phyloP scores from a whole-genome alignment of 495 filamentous ascomycete species.

The Penicillium angulare region DNA sequence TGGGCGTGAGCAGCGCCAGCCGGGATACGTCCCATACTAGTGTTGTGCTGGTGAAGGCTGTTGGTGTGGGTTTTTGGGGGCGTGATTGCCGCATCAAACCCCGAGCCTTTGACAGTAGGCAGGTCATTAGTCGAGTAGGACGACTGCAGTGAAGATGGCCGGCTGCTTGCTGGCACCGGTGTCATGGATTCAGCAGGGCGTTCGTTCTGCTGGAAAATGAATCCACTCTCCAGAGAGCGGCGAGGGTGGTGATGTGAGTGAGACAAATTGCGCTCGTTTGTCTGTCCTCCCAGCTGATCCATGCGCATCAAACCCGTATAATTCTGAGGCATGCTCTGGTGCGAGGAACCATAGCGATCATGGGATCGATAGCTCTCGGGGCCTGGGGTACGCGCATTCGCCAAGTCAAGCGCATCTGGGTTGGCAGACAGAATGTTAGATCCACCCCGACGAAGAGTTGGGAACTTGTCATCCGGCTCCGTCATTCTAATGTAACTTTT shows the following conservation, averaged over 20 bases:
- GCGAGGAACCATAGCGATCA: conserved; percentile 72
- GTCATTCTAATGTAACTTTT: conserved; percentile 72
- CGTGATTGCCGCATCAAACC: conserved; percentile 50
- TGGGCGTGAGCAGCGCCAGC: conserved; percentile 56
- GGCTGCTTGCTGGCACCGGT: conserved; percentile 22
- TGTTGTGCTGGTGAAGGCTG: conserved; percentile 81
- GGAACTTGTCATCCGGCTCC: conserved; percentile 77
- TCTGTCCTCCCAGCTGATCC: conserved; percentile 28
- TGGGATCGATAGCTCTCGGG: conserved; percentile 64
- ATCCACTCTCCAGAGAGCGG: conserved; percentile 57
- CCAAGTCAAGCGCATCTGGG: conserved; percentile 78
- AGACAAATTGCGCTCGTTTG: conserved; percentile 18
- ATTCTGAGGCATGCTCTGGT: conserved; percentile 77
- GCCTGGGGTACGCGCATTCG: conserved; percentile 65
- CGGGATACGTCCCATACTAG: conserved; percentile 75
- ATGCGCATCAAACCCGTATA: conserved; percentile 38
- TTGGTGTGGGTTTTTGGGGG: conserved; percentile 64
- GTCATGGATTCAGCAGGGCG: conserved; percentile 25
- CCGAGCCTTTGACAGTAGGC: conserved; percentile 73
- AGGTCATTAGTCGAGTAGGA: conserved; percentile 91
- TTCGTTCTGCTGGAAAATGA: conserved; percentile 33
- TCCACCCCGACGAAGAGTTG: conserved; percentile 71
- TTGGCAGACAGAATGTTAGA: conserved; percentile 73
- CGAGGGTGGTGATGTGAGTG: conserved; percentile 39
- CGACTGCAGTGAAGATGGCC: conserved; percentile 56